Percentiles rank a stretch among this genome's conserved stretches.
These are phyloP conservation scores for Mrakiaceae sp. DNA, from an alignment of 1,284 basidiomycete species.

Conservation along the genomic window DNA sequence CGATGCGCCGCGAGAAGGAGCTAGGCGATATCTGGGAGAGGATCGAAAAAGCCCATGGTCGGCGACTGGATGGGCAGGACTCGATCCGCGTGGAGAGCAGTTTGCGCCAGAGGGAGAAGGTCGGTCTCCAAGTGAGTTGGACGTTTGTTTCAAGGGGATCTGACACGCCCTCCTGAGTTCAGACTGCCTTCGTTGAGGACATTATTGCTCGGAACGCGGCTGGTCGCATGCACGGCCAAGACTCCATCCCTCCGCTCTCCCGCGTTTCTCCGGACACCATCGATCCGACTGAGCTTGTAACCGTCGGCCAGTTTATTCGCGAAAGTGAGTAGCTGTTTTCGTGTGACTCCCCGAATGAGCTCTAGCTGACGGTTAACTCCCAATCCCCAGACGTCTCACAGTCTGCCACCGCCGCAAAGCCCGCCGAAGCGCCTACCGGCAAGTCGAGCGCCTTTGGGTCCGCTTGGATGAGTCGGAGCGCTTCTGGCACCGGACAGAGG, in stretches of 20 bases:
- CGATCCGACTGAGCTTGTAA: conserved; percentile 5
- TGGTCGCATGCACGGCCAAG: conserved; percentile 21
- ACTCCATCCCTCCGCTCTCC: conserved; percentile 11
- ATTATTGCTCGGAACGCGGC: conserved; percentile 20
- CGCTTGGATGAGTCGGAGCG: no score
- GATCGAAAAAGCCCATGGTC: conserved; percentile 56
- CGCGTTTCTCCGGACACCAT: neutral
- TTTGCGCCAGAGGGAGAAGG: neutral
- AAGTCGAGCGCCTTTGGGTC: no score
- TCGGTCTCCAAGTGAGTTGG: neutral
- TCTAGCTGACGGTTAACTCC: no score
- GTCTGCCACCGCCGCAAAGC: no score
- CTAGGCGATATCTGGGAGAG: conserved; percentile 59
- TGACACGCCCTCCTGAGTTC: no score
- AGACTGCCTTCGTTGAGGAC: conserved; percentile 18
- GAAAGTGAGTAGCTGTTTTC: conserved; percentile 7
- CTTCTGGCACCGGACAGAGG: no score
- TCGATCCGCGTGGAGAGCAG: neutral
- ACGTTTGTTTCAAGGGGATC: no score
- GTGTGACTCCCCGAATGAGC: neutral
- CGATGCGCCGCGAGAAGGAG: conserved; percentile 34
- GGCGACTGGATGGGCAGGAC: conserved; percentile 38
- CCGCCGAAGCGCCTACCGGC: no score
- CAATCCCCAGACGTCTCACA: no score
- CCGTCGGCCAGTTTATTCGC: conserved; percentile 13